Evolutionary conservation across 148 eudicot species (phyloP), one percentile per base, ranked within the genome.

Genomic region (Camellia lanceoleosa): DNA sequence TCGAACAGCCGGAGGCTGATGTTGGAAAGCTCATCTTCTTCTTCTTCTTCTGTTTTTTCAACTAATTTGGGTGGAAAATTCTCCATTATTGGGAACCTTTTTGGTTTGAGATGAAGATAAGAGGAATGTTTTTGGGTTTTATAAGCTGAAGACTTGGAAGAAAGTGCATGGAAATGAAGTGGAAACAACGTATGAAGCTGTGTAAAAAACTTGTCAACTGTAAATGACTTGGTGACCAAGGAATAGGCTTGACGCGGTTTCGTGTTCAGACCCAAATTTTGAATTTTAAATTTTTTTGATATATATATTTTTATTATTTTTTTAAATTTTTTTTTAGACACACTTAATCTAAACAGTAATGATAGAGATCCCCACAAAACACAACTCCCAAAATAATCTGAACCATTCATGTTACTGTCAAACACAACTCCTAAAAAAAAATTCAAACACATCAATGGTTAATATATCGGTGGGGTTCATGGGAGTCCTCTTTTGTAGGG

Each of bases 1-100:
- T 74, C 80, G 62, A 89, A 51, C 0, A 16, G 59, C 55, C 91
- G 77, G 30, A 89, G 82, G 10, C 38, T 30, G 38, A 30, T 30
- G 38, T 30, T 30, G 38, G 38, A 30, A 30, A 30, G 38, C 38
- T 30, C 85, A 10, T 74, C 69, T n/a, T 68, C 73, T 4, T 23
- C 73, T 4, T 23, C 30, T 23, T 55, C 7, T 6, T 4, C 51
- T 43, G 16, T 41, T 46, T 46, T 12, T 16, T 10, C 64, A 14
- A 18, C 76, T 10, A 63, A 55, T 11, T 11, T 73, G 42, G 41
- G 4, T 19, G 58, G 58, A 61, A 6, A 0, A 0, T 68, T 13
- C 71, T 68, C 71, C 71, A 43, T 68, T 14, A 1, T 30, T 66
- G 2, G 20, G 44, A 0, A 15, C 19, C 3, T 13, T 66, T 10